These are phyloP conservation scores for Hymenoscyphus repandus DNA, from an alignment of 2,329 filamentous ascomycete genomes.

Conservation along the genomic window DNA sequence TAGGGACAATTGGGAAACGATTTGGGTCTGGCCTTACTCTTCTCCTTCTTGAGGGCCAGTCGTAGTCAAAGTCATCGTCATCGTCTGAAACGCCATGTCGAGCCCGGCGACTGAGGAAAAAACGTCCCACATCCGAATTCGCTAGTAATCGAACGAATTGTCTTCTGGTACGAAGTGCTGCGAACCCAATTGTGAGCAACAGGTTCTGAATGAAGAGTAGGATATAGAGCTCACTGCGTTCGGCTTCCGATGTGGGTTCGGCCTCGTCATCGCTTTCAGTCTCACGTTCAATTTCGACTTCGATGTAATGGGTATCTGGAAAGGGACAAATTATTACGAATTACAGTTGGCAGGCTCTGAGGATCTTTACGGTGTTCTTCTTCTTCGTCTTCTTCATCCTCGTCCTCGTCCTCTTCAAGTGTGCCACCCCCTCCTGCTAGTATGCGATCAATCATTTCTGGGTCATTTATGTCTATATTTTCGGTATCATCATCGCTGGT, in stretches of 20 bases:
- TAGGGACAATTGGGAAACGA: slow-evolving; percentile 79
- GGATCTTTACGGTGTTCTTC: neutral
- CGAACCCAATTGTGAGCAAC: slow-evolving; percentile 25
- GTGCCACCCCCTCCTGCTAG: neutral
- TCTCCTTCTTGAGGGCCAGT: slow-evolving; percentile 42
- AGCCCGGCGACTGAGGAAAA: slow-evolving; percentile 18
- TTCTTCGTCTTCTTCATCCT: slow-evolving; percentile 13
- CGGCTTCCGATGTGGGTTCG: slow-evolving; percentile 14
- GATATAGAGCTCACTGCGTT: slow-evolving; percentile 30
- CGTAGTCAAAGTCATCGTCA: slow-evolving; percentile 27
- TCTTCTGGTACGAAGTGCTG: slow-evolving; percentile 20
- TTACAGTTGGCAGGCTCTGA: neutral
- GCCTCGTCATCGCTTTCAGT: slow-evolving; percentile 26
- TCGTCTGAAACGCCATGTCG: slow-evolving; percentile 19
- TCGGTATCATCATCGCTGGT: neutral
- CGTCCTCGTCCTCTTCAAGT: slow-evolving; percentile 9
- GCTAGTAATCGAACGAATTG: slow-evolving; percentile 21
- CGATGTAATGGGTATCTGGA: slow-evolving; percentile 16
- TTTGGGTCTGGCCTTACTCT: slow-evolving; percentile 43
- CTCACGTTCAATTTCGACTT: slow-evolving; percentile 33
- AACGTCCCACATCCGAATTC: slow-evolving; percentile 19
- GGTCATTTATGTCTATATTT: neutral
- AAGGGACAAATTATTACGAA: neutral
- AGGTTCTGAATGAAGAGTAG: slow-evolving; percentile 21
- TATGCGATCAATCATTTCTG: neutral